Evolutionary conservation across 805 yeast species (phyloP).

Genomic region (Hanseniaspora pseudoguilliermondii): DNA sequence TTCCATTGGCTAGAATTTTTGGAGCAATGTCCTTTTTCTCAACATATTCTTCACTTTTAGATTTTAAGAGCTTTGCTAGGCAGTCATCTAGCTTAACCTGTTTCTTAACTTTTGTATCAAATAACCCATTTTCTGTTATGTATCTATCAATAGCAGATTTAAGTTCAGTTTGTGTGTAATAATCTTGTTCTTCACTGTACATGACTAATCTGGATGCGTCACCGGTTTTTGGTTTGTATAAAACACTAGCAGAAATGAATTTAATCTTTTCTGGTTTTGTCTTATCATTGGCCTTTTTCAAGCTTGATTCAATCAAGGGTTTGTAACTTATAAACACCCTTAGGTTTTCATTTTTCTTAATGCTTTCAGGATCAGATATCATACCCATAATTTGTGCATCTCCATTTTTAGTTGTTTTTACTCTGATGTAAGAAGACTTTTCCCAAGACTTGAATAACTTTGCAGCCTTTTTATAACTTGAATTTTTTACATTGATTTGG

Average conservation of each 20-base stretch:
- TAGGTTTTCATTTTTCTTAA: conserved; percentile 38
- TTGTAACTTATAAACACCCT: conserved; percentile 51
- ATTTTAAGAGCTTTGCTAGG: conserved; percentile 31
- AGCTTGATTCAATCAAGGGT: conserved; percentile 21
- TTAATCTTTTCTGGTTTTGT: conserved; percentile 23
- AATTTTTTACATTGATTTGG: conserved; percentile 58
- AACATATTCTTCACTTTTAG: conserved; percentile 20
- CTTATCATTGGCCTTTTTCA: conserved; percentile 13
- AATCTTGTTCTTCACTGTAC: conserved; percentile 28
- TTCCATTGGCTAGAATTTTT: conserved; percentile 33
- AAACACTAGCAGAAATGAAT: conserved; percentile 26
- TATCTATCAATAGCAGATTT: conserved; percentile 43
- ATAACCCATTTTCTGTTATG: conserved; percentile 40
- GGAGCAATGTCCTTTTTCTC: conserved; percentile 32
- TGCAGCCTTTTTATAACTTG: conserved; percentile 81
- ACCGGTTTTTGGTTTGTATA: conserved; percentile 45
- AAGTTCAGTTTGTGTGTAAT: conserved; percentile 45
- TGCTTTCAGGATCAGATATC: conserved; percentile 37
- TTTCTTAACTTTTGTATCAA: conserved; percentile 40
- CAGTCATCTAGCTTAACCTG: conserved; percentile 43
- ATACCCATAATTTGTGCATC: conserved; percentile 28
- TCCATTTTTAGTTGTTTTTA: conserved; percentile 70
- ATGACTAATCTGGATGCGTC: conserved; percentile 37
- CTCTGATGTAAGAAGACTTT: conserved; percentile 50
- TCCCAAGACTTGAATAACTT: conserved; percentile 81